Percentiles rank a stretch among this genome's conserved stretches.
Conservation (phyloP, 495 filamentous ascomycete genomes). For the Penicillium atrosanguineum region DNA sequence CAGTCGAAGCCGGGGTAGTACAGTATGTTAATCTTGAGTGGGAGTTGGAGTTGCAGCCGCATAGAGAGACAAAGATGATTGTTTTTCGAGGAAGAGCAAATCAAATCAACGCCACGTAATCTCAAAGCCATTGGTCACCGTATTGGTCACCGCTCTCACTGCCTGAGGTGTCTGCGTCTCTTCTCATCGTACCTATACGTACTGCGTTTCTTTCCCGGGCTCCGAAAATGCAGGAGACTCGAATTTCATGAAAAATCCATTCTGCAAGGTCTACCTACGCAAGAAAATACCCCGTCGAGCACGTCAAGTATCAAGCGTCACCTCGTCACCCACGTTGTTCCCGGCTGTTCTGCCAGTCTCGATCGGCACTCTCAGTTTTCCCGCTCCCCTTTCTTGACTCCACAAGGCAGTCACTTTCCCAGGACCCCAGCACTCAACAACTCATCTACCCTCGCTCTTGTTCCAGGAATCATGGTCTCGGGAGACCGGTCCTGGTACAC, state of each 20-base stretch:
- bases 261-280: too few relatives aligned
- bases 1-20: not conserved
- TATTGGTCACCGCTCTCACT: slow-evolving; percentile 2
- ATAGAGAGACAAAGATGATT: not conserved
- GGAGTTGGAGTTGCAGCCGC: too few relatives aligned
- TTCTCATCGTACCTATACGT: not conserved
- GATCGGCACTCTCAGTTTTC: slow-evolving; percentile 32
- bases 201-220: not conserved
- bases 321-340: slow-evolving; percentile 4
- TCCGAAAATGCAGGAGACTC: not conserved
- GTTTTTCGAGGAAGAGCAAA: not conserved
- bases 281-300: not conserved
- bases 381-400: slow-evolving; percentile 32
- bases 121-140: not conserved
- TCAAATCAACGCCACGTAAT: not conserved
- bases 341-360: slow-evolving; percentile 19
- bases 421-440: slow-evolving; percentile 8
- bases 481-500: slow-evolving; percentile 22
- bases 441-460: slow-evolving; percentile 1
- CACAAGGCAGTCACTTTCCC: slow-evolving; percentile 26
- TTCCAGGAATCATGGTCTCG: slow-evolving; percentile 27
- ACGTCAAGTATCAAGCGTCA: not conserved
- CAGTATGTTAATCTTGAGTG: not conserved
- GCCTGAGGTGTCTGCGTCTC: slow-evolving; percentile 4
- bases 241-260: too few relatives aligned